These are phyloP conservation scores for Lasiosphaeris hirsuta DNA, from an alignment of 495 filamentous ascomycete genomes.

Conservation along the genomic window DNA sequence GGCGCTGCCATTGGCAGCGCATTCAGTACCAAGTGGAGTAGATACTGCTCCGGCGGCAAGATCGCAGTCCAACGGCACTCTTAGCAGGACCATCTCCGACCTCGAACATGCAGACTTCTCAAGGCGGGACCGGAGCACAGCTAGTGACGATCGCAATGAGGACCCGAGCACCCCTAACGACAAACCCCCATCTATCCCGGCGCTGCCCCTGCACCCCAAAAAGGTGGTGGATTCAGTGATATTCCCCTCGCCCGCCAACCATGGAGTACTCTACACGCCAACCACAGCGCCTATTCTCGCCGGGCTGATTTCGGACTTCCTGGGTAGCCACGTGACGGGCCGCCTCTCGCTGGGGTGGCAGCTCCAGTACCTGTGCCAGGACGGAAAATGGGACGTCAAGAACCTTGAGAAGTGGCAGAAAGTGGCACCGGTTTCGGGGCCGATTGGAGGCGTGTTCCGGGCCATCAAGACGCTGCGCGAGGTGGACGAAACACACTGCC, in stretches of 20 bases:
- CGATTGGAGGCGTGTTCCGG: slow-evolving; percentile 72
- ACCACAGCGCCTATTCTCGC: slow-evolving; percentile 70
- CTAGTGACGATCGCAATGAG: slow-evolving; percentile 38
- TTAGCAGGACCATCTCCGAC: slow-evolving; percentile 31
- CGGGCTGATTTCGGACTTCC: slow-evolving; percentile 78
- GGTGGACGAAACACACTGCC: slow-evolving; percentile 79
- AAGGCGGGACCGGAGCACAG: slow-evolving; percentile 17
- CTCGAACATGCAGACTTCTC: slow-evolving; percentile 35
- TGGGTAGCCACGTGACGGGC: slow-evolving; percentile 68
- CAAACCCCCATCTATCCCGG: slow-evolving; percentile 35
- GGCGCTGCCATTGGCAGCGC: not conserved
- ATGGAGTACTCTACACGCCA: slow-evolving; percentile 80
- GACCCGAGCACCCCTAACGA: slow-evolving; percentile 43
- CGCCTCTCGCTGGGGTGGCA: slow-evolving; percentile 86
- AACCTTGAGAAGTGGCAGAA: slow-evolving; percentile 89
- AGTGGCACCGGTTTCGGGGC: slow-evolving; percentile 70
- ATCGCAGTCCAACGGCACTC: not conserved
- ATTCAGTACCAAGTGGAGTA: too few species aligned
- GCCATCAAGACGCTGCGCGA: slow-evolving; percentile 87
- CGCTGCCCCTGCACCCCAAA: slow-evolving; percentile 37
- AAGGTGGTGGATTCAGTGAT: slow-evolving; percentile 65
- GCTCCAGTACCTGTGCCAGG: slow-evolving; percentile 75
- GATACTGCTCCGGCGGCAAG: too few species aligned
- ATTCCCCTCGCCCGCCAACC: slow-evolving; percentile 73
- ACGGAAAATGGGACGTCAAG: slow-evolving; percentile 97